Evolutionary conservation across 768 basidiomycete genomes (phyloP), one percentile per base, ranked within the genome.

Genomic region (Xanthoconium purpureum): DNA sequence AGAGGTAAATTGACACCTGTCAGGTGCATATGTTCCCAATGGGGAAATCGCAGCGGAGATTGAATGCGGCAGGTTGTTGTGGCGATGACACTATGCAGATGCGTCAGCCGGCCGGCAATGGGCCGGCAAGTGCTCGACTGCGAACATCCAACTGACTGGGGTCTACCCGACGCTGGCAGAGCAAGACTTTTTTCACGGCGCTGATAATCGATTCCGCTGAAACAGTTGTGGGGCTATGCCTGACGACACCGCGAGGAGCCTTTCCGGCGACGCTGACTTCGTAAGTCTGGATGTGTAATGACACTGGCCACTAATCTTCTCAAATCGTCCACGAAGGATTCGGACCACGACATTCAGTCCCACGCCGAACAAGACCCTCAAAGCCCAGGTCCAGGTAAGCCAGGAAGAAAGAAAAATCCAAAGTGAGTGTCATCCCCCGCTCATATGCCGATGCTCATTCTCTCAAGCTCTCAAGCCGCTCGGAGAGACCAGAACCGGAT

Each of bases 401-500:
- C 90, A 35, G 90, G 90, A 15, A 78, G 90, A 58, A 92, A 92
- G 84, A 92, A 91, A 78, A 93, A 93, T 65, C 90, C 91, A 63
- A 92, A 92, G 91, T 89, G 62, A 57, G 82, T 73, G 47, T 28
- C 18, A 6, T 62, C 50, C 40, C 32, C 42, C 36, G 42, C 33
- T 43, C 32, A 13, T 38, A 52, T 60, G 58, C 61, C 63, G 61
- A 48, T 60, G n/a, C 46, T 60, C 17, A 62, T 54, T 29, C n/a
- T 42, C 42, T 54, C 60, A 52, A 94, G 91, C 75, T 94, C 91
- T 20, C 91, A 93, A 73, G 90, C 91, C 35, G 90, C 91, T 14
- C 77, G 91, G 63, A 82, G 91, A 61, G 91, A 94, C 74, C 91
- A 94, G 70, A 94, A 94, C 67, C 83, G 91, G 50, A 93, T 96